A percentile compares a stretch with the other conserved stretches of the same genome.
These are phyloP conservation scores for Fusarium marasasianum DNA, from an alignment of 2,329 filamentous ascomycete species.

Conservation along the genomic window DNA sequence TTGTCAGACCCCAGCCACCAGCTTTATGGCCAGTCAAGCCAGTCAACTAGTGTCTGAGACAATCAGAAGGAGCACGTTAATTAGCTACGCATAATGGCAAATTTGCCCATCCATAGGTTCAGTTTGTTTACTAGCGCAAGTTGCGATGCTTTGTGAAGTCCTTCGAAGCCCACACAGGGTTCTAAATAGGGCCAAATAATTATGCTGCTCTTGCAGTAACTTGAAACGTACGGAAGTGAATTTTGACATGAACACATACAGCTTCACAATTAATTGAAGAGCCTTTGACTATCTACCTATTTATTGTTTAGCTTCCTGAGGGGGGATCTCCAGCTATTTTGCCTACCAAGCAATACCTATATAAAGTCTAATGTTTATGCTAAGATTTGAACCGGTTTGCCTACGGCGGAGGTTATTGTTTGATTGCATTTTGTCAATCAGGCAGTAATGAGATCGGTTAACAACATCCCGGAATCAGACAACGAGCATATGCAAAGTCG, in stretches of 20 bases:
- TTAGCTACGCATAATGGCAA: not conserved
- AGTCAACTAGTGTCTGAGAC: not conserved
- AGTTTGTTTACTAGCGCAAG: not conserved
- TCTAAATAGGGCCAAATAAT: not conserved
- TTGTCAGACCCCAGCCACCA: conserved; percentile 28
- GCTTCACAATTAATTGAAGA: not conserved
- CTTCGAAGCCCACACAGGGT: not conserved
- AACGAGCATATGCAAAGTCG: not conserved
- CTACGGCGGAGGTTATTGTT: not conserved
- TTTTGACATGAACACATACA: not conserved
- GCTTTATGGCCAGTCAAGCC: not conserved
- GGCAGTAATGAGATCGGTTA: not conserved
- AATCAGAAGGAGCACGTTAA: not conserved
- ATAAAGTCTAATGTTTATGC: not conserved
- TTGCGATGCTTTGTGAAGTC: not conserved
- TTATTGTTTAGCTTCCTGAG: not conserved
- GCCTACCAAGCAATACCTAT: not conserved
- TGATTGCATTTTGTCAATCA: not conserved
- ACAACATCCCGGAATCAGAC: not conserved
- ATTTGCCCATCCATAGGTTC: not conserved
- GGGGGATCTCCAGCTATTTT: not conserved
- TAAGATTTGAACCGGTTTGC: not conserved
- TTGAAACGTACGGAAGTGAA: not conserved
- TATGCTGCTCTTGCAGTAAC: not conserved
- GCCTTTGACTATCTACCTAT: not conserved